Evolutionary conservation across 2,329 filamentous ascomycete genomes (phyloP).

Genomic region (Pseudomassariella vexata): DNA sequence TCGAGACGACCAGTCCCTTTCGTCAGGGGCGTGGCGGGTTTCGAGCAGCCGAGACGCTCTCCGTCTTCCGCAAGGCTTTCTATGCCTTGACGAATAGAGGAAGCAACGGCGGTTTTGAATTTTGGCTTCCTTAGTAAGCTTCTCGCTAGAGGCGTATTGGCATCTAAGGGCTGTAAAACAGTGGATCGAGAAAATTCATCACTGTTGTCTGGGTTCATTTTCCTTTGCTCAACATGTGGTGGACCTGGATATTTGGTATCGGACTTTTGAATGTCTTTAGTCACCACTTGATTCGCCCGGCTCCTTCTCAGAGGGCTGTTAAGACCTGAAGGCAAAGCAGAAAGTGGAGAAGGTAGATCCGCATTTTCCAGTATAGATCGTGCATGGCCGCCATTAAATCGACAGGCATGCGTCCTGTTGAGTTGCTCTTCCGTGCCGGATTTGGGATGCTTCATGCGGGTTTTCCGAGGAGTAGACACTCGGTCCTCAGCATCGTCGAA

Average conservation of each 20-base stretch:
- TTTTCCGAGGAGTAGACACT: conserved; percentile 37
- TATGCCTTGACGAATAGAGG: conserved; percentile 10
- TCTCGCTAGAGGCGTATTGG: conserved; percentile 2
- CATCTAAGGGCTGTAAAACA: conserved; percentile 2
- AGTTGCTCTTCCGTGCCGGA: neutral
- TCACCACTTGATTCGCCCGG: no score
- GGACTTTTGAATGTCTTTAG: conserved; percentile 21
- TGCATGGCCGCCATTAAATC: no score
- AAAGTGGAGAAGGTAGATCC: no score
- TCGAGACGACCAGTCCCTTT: conserved; percentile 11
- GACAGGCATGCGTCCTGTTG: no score
- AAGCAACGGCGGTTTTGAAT: conserved; percentile 5
- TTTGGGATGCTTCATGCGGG: conserved; percentile 10
- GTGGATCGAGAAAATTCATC: conserved; percentile 3
- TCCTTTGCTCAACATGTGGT: no score
- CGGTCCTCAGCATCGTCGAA: conserved; percentile 43
- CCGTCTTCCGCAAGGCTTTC: conserved; percentile 18
- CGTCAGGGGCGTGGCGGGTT: neutral
- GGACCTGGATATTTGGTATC: conserved; percentile 21
- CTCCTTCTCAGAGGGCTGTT: no score
- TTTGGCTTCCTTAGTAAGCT: neutral
- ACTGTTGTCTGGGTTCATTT: no score
- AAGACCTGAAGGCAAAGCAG: no score
- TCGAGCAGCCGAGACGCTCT: conserved; percentile 9
- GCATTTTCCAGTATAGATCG: no score